These are phyloP conservation scores for Parascedosporium putredinis DNA, from an alignment of 2,329 filamentous ascomycete genomes.

Conservation along the genomic window DNA sequence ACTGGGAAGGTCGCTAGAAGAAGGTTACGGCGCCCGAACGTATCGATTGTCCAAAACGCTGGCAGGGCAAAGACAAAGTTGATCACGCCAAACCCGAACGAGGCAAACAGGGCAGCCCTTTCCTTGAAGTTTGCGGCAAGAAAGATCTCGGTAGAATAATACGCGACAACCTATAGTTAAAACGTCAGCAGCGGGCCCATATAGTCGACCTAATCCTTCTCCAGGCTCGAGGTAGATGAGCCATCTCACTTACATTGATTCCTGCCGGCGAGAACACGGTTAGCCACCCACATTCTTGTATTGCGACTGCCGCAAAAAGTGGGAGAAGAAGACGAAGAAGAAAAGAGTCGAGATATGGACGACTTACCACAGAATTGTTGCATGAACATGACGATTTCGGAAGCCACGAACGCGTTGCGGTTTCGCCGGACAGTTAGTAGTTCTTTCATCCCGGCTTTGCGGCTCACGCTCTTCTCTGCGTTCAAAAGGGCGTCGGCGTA, in stretches of 20 bases:
- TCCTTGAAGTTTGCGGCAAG: slow-evolving; percentile 39
- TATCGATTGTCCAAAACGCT: slow-evolving; percentile 57
- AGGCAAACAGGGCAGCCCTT: slow-evolving; percentile 44
- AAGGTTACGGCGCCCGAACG: slow-evolving; percentile 53
- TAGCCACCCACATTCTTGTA: no score
- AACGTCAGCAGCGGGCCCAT: not conserved
- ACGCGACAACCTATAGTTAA: slow-evolving; percentile 24
- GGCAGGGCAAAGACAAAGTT: slow-evolving; percentile 56
- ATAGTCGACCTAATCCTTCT: not conserved
- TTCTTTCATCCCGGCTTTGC: slow-evolving; percentile 38
- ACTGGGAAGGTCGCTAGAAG: slow-evolving; percentile 52
- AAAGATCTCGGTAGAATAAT: slow-evolving; percentile 54
- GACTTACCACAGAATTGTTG: slow-evolving; percentile 42
- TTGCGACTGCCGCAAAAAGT: no score
- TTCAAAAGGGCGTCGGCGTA: slow-evolving; percentile 48
- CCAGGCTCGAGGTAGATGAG: not conserved
- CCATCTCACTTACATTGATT: slow-evolving; percentile 6
- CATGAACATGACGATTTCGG: slow-evolving; percentile 55
- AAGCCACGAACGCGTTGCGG: slow-evolving; percentile 48
- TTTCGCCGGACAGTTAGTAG: slow-evolving; percentile 51
- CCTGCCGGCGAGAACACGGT: not conserved
- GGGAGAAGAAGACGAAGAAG: no score
- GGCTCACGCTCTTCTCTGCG: slow-evolving; percentile 33
- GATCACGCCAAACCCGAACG: slow-evolving; percentile 53
- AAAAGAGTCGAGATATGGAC: no score